Evolutionary conservation across 2,329 filamentous ascomycete genomes (phyloP), one percentile per base, ranked within the genome.

Genomic region (Chrysoporthe austroafricana): DNA sequence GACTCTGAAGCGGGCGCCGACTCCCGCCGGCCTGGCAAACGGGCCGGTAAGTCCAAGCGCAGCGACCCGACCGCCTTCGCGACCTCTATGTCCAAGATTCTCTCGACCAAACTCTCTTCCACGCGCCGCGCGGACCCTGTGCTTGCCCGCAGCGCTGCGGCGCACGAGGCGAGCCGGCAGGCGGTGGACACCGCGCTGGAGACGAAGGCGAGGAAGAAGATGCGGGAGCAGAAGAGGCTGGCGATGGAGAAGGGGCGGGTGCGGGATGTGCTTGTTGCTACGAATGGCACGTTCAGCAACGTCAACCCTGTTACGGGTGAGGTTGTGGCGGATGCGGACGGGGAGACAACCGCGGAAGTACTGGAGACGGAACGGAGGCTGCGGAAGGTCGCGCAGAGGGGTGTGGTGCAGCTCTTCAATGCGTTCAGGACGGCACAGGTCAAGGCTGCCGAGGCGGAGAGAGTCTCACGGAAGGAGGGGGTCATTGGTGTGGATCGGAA

Each of bases 341-440:
- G 74, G 68, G 80, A 84, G 66, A 86, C 86, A 26, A 85, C 85
- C 36, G 81, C 81, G 18, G 82, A 85, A 70, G 84, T 86, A 36
- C 77, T 88, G 74, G 92, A 91, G 75, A 86, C 90, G 73, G 95
- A 98, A 83, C 91, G 90, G 81, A 84, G 88, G 71, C 78, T 98
- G 75, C 88, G 92, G 74, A 96, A 97, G 83, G 93, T 92, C 61
- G 94, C 94, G 57, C 93, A 97, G 80, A 87, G 93, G 65, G 95
- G 95, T 87, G 96, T 99, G 52, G 91, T 98, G 34, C 96, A 95
- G 83, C 84, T 99, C 68, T 99, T 99, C 81, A 97, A 98, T 78
- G 96, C 96, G 0, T 94, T 99, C 43, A 86, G 95, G 57, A 93
- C 93, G 32, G 94, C 96, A 16, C 96, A 99, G 80, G 91, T 97